Percentiles rank a stretch among this genome's conserved stretches.
Conservation (phyloP, 2,329 filamentous ascomycete genomes). For the Scopulariopsis brevicaulis region DNA sequence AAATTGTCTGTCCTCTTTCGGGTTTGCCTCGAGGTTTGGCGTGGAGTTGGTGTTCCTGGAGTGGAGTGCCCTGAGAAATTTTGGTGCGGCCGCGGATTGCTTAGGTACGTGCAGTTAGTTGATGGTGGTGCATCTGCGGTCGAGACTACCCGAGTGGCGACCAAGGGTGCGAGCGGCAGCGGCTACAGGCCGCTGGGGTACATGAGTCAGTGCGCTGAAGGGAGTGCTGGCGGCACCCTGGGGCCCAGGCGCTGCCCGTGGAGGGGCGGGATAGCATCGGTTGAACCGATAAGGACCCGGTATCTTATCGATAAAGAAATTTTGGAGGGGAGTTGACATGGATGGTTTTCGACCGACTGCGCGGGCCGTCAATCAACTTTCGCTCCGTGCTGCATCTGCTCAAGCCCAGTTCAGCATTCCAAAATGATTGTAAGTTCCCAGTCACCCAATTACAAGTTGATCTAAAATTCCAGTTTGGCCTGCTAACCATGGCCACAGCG, state of each 20-base stretch:
- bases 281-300: slow-evolving; percentile 1
- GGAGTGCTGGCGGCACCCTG: neutral
- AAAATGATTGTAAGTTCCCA: slow-evolving; percentile 14
- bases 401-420: neutral
- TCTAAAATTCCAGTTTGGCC: neutral
- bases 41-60: neutral
- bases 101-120: neutral
- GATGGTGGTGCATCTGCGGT: neutral
- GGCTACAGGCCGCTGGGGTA: neutral
- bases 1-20: neutral
- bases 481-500: slow-evolving; percentile 17
- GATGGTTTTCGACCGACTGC: neutral
- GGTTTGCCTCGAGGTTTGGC: neutral
- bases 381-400: neutral
- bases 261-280: neutral
- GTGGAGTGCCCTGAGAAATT: neutral
- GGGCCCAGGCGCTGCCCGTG: neutral
- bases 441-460: neutral
- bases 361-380: neutral
- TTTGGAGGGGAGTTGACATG: slow-evolving; percentile 1
- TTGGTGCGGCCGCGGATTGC: neutral
- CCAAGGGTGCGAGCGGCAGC: neutral
- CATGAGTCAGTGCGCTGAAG: neutral
- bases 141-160: neutral
- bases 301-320: slow-evolving; percentile 6